These are phyloP conservation scores for Ascochyta rabiei DNA, from an alignment of 2,329 filamentous ascomycete species.

Conservation along the genomic window DNA sequence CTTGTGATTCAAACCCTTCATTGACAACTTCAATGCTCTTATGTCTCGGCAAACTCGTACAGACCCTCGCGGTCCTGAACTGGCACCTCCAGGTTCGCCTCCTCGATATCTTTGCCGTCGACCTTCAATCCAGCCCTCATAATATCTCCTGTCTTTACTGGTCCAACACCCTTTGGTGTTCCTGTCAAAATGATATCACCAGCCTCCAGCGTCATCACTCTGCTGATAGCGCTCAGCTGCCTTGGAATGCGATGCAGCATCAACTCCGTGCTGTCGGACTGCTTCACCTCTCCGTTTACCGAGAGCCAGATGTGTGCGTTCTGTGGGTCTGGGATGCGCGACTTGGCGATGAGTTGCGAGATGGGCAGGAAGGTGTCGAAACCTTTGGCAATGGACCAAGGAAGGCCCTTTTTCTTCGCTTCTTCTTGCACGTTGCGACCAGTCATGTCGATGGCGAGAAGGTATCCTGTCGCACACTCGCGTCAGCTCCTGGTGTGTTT, in stretches of 20 bases:
- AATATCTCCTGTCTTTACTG: constrained; percentile 82
- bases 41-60: constrained; percentile 71
- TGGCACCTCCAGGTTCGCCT: constrained; percentile 81
- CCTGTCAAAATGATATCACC: constrained; percentile 96
- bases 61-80: constrained; percentile 79
- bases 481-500: background rate
- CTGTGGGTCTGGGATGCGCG: constrained; percentile 82
- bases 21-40: constrained; percentile 13
- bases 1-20: background rate
- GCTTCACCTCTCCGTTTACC: constrained; percentile 79
- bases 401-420: constrained; percentile 94
- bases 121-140: constrained; percentile 85
- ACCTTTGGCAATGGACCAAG: constrained; percentile 95
- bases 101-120: constrained; percentile 79
- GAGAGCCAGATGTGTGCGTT: constrained; percentile 83
- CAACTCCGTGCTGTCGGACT: constrained; percentile 87
- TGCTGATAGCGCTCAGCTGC: constrained; percentile 87
- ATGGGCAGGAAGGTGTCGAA: constrained; percentile 97
- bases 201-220: constrained; percentile 90
- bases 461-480: constrained; percentile 66
- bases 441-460: constrained; percentile 95
- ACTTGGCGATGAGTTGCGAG: constrained; percentile 79
- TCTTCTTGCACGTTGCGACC: constrained; percentile 94
- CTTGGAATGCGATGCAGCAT: constrained; percentile 93
- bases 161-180: constrained; percentile 93